These are phyloP conservation scores for Hemisphaericaspora nanyangensis DNA, from an alignment of 805 yeast genomes.

Conservation along the genomic window DNA sequence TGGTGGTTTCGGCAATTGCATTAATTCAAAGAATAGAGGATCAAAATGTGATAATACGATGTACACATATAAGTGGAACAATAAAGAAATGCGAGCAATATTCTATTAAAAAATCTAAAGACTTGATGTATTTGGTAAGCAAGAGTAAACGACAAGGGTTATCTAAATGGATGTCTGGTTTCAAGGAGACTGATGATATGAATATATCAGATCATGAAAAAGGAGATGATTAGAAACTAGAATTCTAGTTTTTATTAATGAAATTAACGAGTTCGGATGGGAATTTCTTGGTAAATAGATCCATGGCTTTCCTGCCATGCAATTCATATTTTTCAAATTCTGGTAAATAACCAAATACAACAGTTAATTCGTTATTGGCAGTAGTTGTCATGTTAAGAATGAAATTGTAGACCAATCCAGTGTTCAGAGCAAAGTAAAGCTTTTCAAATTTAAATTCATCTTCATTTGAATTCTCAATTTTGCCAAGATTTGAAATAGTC, in stretches of 20 bases:
- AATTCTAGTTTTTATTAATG: neutral
- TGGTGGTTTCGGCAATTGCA: slow-evolving; percentile 65
- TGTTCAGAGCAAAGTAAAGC: slow-evolving; percentile 16
- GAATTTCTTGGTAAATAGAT: slow-evolving; percentile 5
- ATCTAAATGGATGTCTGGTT: slow-evolving; percentile 1
- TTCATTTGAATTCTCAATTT: slow-evolving; percentile 5
- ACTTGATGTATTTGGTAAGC: slow-evolving; percentile 23
- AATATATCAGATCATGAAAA: neutral
- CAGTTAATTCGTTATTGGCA: slow-evolving; percentile 13
- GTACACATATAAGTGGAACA: slow-evolving; percentile 78
- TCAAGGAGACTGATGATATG: slow-evolving; percentile 2
- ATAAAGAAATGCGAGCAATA: slow-evolving; percentile 77
- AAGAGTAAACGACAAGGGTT: slow-evolving; percentile 1
- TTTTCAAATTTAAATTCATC: slow-evolving; percentile 11
- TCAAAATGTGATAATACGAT: slow-evolving; percentile 49
- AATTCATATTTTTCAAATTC: slow-evolving; percentile 7
- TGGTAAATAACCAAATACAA: slow-evolving; percentile 12
- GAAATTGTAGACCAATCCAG: slow-evolving; percentile 13
- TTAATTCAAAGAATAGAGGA: slow-evolving; percentile 51
- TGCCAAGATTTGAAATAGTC: slow-evolving; percentile 20
- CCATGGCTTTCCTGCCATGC: slow-evolving; percentile 5
- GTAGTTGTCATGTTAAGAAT: slow-evolving; percentile 13
- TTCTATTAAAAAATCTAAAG: slow-evolving; percentile 49
- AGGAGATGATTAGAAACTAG: slow-evolving; percentile 1
- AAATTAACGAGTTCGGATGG: neutral